Conservation (phyloP, 768 basidiomycete genomes). For the Tulasnella sp. region DNA sequence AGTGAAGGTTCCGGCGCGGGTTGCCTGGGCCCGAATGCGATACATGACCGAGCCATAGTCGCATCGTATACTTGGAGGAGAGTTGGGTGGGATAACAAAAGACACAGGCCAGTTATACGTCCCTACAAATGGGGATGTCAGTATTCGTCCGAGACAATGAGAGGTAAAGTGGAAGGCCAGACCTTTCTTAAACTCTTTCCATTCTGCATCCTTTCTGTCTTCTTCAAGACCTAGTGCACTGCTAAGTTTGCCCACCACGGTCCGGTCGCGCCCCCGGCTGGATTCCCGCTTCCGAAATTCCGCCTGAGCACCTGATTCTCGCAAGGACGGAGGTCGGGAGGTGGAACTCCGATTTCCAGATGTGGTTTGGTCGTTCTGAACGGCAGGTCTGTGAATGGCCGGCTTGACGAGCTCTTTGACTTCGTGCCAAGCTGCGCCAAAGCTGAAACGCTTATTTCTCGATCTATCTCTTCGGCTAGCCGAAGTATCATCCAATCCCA, state of each 20-base stretch:
- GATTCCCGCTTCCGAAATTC: conserved; percentile 9
- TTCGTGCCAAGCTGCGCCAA: conserved; percentile 25
- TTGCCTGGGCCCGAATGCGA: conserved; percentile 74
- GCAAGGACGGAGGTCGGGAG: background rate
- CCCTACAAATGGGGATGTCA: conserved; percentile 46
- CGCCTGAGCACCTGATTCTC: background rate
- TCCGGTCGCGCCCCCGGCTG: conserved; percentile 37
- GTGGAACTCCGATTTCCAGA: background rate
- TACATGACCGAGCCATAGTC: conserved; percentile 76
- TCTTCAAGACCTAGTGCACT: conserved; percentile 40
- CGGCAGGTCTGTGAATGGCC: background rate
- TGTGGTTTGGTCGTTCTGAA: background rate
- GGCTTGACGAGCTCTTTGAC: conserved; percentile 17
- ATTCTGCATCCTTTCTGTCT: conserved; percentile 43
- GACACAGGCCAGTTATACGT: conserved; percentile 93
- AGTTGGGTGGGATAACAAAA: conserved; percentile 73
- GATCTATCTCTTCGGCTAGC: background rate
- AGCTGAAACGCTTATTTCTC: conserved; percentile 26
- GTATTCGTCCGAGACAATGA: background rate
- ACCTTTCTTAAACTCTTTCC: conserved; percentile 91
- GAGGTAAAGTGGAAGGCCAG: conserved; percentile 29
- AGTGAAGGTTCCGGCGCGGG: conserved; percentile 78
- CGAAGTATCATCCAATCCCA: background rate
- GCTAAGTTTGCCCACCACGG: conserved; percentile 42
- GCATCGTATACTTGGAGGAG: conserved; percentile 72